A percentile compares a stretch with the other conserved stretches of the same genome.
phyloP scores from a whole-genome alignment of 2,329 filamentous ascomycete genomes.

The Monosporascus sp. region DNA sequence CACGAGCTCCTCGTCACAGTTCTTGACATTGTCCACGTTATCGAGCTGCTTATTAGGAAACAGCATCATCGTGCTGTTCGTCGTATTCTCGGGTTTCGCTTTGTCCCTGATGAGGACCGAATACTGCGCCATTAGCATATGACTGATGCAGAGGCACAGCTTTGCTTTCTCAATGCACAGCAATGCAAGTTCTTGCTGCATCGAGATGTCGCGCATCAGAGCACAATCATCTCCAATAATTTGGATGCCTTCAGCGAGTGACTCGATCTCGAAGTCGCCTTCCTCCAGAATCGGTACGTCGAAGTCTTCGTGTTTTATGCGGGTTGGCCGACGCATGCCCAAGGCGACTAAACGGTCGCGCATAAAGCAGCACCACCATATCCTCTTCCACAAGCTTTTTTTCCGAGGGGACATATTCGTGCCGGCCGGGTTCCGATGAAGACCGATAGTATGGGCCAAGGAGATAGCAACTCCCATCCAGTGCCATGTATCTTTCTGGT shows the following conservation, averaged over 20 bases:
- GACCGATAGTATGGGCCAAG: constrained; percentile 84
- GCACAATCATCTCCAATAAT: constrained; percentile 67
- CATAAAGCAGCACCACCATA: constrained; percentile 99
- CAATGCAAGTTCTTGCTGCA: constrained; percentile 73
- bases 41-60: constrained; percentile 82
- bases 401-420: constrained; percentile 69
- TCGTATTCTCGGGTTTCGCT: constrained; percentile 69
- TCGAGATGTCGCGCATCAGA: constrained; percentile 61
- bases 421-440: constrained; percentile 77
- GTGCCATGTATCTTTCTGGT: constrained; percentile 97
- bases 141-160: constrained; percentile 81
- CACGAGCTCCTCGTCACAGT: constrained; percentile 73
- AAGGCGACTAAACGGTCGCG: constrained; percentile 87
- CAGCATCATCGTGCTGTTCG: constrained; percentile 78
- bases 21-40: constrained; percentile 73
- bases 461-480: constrained; percentile 98
- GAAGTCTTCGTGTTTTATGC: constrained; percentile 90
- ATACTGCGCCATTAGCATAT: constrained; percentile 86
- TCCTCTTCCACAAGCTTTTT: constrained; percentile 84
- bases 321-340: constrained; percentile 86
- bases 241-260: constrained; percentile 61
- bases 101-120: constrained; percentile 84
- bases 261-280: constrained; percentile 74
- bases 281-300: constrained; percentile 86
- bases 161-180: constrained; percentile 93